Evolutionary conservation across 495 filamentous ascomycete genomes (phyloP).

Genomic region (Massariosphaeria phaeospora): DNA sequence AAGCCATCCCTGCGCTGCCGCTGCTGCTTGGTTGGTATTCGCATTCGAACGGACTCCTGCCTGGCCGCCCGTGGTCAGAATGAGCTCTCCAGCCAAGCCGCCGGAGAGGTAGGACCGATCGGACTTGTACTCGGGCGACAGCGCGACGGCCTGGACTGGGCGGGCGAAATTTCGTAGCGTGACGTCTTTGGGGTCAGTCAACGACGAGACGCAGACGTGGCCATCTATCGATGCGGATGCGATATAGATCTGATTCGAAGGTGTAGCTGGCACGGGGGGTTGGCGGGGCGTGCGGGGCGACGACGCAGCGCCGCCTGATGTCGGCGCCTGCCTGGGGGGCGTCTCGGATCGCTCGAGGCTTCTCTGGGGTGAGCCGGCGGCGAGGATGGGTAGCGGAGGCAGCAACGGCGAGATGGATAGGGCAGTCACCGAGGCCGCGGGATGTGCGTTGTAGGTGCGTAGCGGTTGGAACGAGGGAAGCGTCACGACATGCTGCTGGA

Average conservation of each 20-base stretch:
- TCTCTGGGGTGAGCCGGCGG: conserved; percentile 50
- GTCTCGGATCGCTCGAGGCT: conserved; percentile 44
- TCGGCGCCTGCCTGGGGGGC: conserved; percentile 41
- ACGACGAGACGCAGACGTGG: conserved; percentile 80
- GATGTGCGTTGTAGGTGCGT: conserved; percentile 80
- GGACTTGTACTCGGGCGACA: conserved; percentile 87
- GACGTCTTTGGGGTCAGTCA: conserved; percentile 76
- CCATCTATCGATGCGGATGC: conserved; percentile 93
- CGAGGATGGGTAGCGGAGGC: conserved; percentile 60
- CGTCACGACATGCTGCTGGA: conserved; percentile 70
- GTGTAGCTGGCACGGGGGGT: conserved; percentile 56
- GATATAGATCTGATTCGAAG: conserved; percentile 85
- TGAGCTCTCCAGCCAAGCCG: conserved; percentile 79
- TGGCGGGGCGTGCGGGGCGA: conserved; percentile 49
- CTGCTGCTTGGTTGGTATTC: conserved; percentile 72
- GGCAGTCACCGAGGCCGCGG: conserved; percentile 75
- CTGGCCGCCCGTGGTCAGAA: conserved; percentile 79
- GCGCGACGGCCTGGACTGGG: conserved; percentile 79
- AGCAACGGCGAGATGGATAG: conserved; percentile 89
- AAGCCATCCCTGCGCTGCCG: conserved; percentile 86
- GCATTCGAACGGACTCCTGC: conserved; percentile 72
- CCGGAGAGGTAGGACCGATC: conserved; percentile 86
- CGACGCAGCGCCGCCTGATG: conserved; percentile 44
- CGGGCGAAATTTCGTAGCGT: conserved; percentile 87
- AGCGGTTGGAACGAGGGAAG: conserved; percentile 73